Conservation (phyloP, 768 basidiomycete species). For the Pisolithus marmoratus region DNA sequence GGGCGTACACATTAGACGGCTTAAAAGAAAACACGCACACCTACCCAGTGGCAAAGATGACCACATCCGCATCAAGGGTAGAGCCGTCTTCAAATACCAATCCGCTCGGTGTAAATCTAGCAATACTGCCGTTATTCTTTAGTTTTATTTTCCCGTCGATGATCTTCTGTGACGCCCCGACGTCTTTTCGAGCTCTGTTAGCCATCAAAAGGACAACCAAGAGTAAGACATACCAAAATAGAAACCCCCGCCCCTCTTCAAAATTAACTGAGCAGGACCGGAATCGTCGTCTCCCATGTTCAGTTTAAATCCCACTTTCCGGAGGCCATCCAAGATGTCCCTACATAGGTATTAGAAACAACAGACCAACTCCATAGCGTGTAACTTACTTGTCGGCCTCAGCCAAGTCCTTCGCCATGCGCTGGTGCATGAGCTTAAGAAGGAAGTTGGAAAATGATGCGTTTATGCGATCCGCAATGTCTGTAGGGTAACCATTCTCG, state of each 20-base stretch:
- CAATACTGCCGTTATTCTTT: slow-evolving; percentile 52
- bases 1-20: no score
- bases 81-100: slow-evolving; percentile 45
- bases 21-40: slow-evolving; percentile 5
- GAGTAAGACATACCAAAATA: slow-evolving; percentile 42
- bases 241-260: slow-evolving; percentile 49
- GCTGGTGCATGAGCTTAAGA: slow-evolving; percentile 22
- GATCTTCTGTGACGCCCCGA: slow-evolving; percentile 55
- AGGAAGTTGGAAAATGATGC: slow-evolving; percentile 33
- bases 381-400: slow-evolving; percentile 49
- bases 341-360: slow-evolving; percentile 21
- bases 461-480: slow-evolving; percentile 43
- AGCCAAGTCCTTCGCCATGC: slow-evolving; percentile 36
- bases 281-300: slow-evolving; percentile 46
- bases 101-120: slow-evolving; percentile 37
- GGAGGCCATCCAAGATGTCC: slow-evolving; percentile 51
- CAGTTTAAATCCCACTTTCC: slow-evolving; percentile 51
- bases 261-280: slow-evolving; percentile 46
- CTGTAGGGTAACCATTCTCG: slow-evolving; percentile 37
- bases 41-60: slow-evolving; percentile 59
- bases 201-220: not conserved
- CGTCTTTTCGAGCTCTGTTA: slow-evolving; percentile 32
- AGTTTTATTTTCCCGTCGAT: slow-evolving; percentile 66
- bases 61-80: slow-evolving; percentile 45
- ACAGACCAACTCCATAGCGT: no score